A percentile compares a stretch with the other conserved stretches of the same genome.
phyloP scores from a whole-genome alignment of 257 asterid genomes.

The Lavandula angustifolia region DNA sequence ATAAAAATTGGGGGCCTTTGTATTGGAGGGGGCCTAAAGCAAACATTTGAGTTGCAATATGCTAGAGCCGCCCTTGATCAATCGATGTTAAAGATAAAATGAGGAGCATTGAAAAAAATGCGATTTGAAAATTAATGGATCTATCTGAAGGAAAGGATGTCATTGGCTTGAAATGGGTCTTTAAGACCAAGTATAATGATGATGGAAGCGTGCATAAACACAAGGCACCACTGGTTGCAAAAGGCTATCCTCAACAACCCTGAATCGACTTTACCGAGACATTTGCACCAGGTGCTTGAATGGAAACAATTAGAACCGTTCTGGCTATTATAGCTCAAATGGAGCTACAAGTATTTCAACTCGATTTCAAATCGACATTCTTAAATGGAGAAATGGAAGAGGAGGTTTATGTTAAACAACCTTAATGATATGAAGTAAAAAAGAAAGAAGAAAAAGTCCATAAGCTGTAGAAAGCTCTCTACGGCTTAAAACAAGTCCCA shows the following conservation, averaged over 20 bases:
- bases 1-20: no score
- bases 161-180: constrained; percentile 8
- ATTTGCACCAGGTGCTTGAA: neutral
- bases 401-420: neutral
- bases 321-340: constrained; percentile 1
- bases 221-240: constrained; percentile 6
- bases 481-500: neutral
- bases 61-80: no score
- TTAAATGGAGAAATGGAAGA: neutral
- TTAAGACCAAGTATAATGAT: constrained; percentile 11
- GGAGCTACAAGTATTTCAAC: constrained; percentile 2
- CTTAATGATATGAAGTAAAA: neutral
- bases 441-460: neutral
- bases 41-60: no score
- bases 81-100: constrained; percentile 26
- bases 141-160: neutral
- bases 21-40: no score
- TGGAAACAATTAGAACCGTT: neutral
- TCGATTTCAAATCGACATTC: constrained; percentile 5
- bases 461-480: neutral
- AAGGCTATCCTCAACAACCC: neutral
- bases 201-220: neutral
- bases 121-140: constrained; percentile 27
- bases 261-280: neutral
- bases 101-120: constrained; percentile 15